Percentiles rank a stretch among this genome's conserved stretches.
Evolutionary conservation across 169 alveolate species (phyloP).

Genomic region (Cryptosporidium parvum): DNA sequence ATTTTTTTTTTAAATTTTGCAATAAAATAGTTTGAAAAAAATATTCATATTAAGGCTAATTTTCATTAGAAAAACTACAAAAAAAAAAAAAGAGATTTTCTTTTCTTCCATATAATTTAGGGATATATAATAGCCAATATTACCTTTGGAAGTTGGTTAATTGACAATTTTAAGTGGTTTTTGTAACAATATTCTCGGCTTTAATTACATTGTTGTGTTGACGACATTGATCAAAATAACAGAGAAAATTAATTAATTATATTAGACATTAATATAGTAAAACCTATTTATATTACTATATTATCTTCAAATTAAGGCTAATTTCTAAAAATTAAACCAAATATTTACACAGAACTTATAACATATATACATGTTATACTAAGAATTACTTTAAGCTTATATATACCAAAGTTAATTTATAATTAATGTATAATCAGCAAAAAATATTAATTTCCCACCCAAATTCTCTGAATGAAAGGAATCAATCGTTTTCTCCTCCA

Average conservation of each 20-base stretch:
- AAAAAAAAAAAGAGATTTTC: background rate
- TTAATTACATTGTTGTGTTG: slow-evolving; percentile 6
- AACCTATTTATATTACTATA: background rate
- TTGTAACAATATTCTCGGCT: background rate
- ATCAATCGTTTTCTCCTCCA: slow-evolving; percentile 36
- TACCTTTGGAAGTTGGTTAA: background rate
- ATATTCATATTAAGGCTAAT: slow-evolving; percentile 16
- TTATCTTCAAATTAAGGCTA: background rate
- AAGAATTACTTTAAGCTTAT: background rate
- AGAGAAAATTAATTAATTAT: too few species aligned
- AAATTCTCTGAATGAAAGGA: background rate
- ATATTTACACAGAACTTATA: background rate
- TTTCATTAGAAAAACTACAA: slow-evolving; percentile 7
- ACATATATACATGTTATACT: slow-evolving; percentile 6
- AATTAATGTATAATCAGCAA: slow-evolving; percentile 5
- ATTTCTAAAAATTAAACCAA: background rate
- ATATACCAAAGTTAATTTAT: background rate
- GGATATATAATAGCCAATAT: background rate
- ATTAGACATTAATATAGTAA: background rate
- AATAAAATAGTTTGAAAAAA: slow-evolving; percentile 4
- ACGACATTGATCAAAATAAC: background rate
- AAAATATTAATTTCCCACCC: slow-evolving; percentile 14
- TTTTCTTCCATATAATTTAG: background rate
- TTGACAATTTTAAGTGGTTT: background rate
- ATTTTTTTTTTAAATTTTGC: slow-evolving; percentile 3